Evolutionary conservation across 2,329 filamentous ascomycete genomes (phyloP), one percentile per base, ranked within the genome.

Genomic region (Talaromyces sp.): DNA sequence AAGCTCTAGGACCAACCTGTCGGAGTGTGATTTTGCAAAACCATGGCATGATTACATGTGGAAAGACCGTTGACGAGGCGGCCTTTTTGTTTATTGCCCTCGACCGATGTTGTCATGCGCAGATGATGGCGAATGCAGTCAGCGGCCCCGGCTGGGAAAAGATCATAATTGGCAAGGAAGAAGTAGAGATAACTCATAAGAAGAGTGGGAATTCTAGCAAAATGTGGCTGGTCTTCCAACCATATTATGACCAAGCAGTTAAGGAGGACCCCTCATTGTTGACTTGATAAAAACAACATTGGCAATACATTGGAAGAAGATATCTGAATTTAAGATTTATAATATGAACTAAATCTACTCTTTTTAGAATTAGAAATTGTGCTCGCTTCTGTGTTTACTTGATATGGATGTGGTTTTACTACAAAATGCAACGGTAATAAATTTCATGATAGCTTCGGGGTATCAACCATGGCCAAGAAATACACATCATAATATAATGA

Each of bases 61-160:
- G 57, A 1, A 52, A 42, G 23, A 59, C 57, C 2, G 44, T 59
- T 16, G 47, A 59, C 23, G 57, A 59, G 31, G 57, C 57, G 3
- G 57, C 57, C 4, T 59, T 59, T 12, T 31, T 59, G 5, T 59
- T 52, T n/a, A 59, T 51, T 30, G 31, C 57, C 10, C 31, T 59
- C 16, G 47, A 59, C 14, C n/a, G 44, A 16, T 52, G 57, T 31
- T 59, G 57, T 10, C 57, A 59, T 10, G 47, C 31, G 1, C 44
- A 59, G 31, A 47, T 59, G 9, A 51, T 59, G 57, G 57, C 47
- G 6, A 51, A 59, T 30, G 57, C 57, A 14, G 47, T 47, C 4
- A 44, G 34, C 12, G 55, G 55, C 5, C 55, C 55, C 10, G 57
- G 57, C 12, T 53, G 57, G 47, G 87, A 90, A 58, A 60, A 60